Evolutionary conservation across 176 grass and related monocot species (phyloP), one percentile per base, ranked within the genome.

Genomic region (Oryza glumipatula): DNA sequence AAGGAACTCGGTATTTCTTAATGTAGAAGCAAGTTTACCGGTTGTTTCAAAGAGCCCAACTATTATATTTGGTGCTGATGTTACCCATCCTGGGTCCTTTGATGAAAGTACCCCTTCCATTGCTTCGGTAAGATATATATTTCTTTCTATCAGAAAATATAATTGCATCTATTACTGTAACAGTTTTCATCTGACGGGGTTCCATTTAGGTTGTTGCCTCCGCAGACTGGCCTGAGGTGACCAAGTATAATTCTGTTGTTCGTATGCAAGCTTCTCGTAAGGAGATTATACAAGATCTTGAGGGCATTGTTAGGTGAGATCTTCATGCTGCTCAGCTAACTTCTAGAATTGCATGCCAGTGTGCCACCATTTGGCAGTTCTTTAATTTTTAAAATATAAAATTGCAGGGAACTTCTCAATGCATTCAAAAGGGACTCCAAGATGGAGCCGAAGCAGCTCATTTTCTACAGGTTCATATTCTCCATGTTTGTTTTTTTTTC

Each of bases 1-100:
- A 28, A 89, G 88, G 67, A 97, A 97, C 46, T 70, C 86, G 4
- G 88, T 85, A 54, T 88, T 97, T 52, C n/a, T 60, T 15, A 39
- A 94, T 78, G 72, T 66, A 14, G 26, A 1, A 45, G 4, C 6
- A 60, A 84, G 88, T 65, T 86, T 94, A 43, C 92, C 89, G 0
- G 30, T 90, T 83, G 82, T 94, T 21, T 90, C 23, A 4, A 86
- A 41, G 1, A 74, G 65, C 14, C 64, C 92, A 38, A 97, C 94
- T 0, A 92, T 94, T 77, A 87, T 94, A 74, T 97, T 97, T 82
- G 94, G 92, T 76, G 88, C 88, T 1, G 89, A 92, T 76, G 92
- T 94, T 14, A 97, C 91, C 64, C 91, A 94, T 75, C 94, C 94
- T 69, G 74, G 60, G 63, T 69, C 94, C 68, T 79, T 88, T 38